Percentiles rank a stretch among this genome's conserved stretches.
Evolutionary conservation across 2,329 filamentous ascomycete species (phyloP).

Genomic region (Elsinoe perseae): DNA sequence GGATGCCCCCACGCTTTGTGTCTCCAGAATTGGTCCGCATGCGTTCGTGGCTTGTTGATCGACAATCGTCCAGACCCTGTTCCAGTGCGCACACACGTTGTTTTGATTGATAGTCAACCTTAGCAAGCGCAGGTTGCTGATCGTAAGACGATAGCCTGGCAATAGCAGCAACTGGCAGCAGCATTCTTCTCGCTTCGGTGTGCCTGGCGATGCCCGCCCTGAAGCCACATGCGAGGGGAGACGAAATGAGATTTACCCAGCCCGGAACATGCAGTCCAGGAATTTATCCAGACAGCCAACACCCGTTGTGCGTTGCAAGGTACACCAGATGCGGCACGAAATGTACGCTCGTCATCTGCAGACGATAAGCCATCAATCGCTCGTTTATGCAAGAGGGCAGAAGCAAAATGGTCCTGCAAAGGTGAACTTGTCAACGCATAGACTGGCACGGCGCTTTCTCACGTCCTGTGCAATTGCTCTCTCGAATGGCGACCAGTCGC

Average conservation of each 20-base stretch:
- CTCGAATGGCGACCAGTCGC: too few species aligned
- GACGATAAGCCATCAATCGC: too few species aligned
- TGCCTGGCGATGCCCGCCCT: not conserved
- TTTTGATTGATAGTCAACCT: slow-evolving; percentile 8
- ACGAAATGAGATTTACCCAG: not conserved
- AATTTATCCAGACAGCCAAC: slow-evolving; percentile 8
- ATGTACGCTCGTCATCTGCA: not conserved
- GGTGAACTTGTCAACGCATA: too few species aligned
- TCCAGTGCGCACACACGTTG: slow-evolving; percentile 6
- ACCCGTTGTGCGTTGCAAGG: not conserved
- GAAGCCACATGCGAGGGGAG: not conserved
- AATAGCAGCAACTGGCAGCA: not conserved
- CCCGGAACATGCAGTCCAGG: not conserved
- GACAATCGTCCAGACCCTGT: slow-evolving; percentile 2
- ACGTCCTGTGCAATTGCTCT: too few species aligned
- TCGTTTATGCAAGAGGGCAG: too few species aligned
- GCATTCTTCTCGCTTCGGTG: not conserved
- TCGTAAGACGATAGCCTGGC: slow-evolving; percentile 6
- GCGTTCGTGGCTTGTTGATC: slow-evolving; percentile 12
- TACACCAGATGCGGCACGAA: not conserved
- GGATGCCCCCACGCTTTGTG: not conserved
- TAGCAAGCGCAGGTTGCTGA: not conserved
- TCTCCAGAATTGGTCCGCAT: not conserved
- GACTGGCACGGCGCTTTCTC: too few species aligned
- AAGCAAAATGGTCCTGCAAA: too few species aligned